These are phyloP conservation scores for Phyllosticta capitalensis DNA, from an alignment of 2,329 filamentous ascomycete genomes.

Conservation along the genomic window DNA sequence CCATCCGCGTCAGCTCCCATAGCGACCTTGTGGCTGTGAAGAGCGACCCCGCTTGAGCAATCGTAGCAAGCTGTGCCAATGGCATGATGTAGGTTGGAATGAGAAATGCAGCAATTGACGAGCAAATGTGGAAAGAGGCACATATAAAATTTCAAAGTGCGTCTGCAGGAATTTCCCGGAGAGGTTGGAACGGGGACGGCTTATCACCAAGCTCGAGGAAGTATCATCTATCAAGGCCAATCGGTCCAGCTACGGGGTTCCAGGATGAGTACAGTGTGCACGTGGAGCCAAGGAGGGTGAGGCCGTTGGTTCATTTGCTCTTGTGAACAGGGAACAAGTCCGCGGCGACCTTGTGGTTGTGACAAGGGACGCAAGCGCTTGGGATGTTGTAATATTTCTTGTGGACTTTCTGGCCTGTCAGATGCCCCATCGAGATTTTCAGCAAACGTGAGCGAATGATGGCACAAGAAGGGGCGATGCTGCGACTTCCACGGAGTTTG, in stretches of 20 bases:
- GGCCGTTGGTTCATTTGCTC: neutral
- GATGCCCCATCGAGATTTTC: neutral
- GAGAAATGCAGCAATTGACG: no score
- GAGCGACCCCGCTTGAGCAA: slow-evolving; percentile 4
- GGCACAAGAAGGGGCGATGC: neutral
- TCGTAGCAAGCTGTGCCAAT: slow-evolving; percentile 4
- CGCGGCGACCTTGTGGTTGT: neutral
- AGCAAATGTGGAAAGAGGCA: neutral
- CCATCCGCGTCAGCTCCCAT: slow-evolving; percentile 8
- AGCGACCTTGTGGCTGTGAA: slow-evolving; percentile 5
- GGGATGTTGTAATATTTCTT: neutral
- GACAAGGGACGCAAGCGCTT: neutral
- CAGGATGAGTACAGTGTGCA: neutral
- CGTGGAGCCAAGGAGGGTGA: neutral
- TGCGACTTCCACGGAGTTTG: neutral
- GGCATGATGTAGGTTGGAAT: neutral
- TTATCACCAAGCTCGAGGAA: neutral
- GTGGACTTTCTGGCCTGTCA: neutral
- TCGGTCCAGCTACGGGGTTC: neutral
- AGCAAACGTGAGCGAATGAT: neutral
- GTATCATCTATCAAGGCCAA: neutral
- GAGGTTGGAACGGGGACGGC: neutral
- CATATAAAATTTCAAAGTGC: neutral
- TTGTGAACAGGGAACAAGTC: neutral
- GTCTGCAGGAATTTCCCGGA: neutral